A percentile compares a stretch with the other conserved stretches of the same genome.
Conservation (phyloP, 1,139 yeast genomes). For the Suhomyces chickasaworum region DNA sequence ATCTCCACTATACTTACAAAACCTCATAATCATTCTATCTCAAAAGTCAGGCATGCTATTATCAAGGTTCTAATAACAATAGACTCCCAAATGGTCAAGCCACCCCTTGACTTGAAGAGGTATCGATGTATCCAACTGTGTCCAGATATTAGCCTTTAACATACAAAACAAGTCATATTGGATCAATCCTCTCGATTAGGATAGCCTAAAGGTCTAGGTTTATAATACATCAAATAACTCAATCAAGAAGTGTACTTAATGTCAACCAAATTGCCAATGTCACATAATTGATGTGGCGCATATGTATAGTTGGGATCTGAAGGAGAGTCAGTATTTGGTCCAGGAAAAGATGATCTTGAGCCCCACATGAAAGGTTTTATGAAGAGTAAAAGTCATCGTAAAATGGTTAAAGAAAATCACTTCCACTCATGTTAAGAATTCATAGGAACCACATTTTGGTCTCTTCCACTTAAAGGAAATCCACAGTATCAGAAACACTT, state of each 20-base stretch:
- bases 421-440: conserved; percentile 11
- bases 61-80: conserved; percentile 2
- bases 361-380: conserved; percentile 12
- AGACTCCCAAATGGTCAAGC: conserved; percentile 1
- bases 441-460: conserved; percentile 4
- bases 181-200: conserved; percentile 19
- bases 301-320: not conserved
- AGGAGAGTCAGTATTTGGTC: not conserved
- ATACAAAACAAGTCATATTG: conserved; percentile 14
- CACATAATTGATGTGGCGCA: not conserved
- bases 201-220: conserved; percentile 15
- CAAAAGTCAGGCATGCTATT: not conserved
- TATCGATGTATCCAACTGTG: conserved; percentile 1
- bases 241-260: not conserved
- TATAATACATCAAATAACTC: not conserved
- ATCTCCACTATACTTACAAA: conserved; percentile 4
- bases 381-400: conserved; percentile 11
- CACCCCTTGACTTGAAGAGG: not conserved
- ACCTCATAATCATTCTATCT: conserved; percentile 14
- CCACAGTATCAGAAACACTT: conserved; percentile 1
- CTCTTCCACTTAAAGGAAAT: conserved; percentile 3
- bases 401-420: conserved; percentile 2
- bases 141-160: conserved; percentile 11
- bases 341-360: not conserved
- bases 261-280: not conserved